phyloP scores from a whole-genome alignment of 345 rosid species.

The Populus deltoides region DNA sequence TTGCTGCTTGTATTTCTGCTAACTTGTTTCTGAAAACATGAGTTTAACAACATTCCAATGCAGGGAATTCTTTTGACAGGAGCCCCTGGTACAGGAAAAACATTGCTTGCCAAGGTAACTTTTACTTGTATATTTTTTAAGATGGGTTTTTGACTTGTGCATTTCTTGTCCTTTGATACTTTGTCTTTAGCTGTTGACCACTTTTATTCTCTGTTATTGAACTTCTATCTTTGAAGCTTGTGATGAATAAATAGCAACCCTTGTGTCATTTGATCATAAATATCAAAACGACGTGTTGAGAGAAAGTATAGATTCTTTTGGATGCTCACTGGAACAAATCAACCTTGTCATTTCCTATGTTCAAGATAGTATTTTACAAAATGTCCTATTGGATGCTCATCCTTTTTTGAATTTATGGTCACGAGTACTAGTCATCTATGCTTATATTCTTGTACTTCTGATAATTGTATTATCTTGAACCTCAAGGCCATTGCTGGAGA shows the following conservation, averaged over 20 bases:
- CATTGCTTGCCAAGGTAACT: slow-evolving; percentile 88
- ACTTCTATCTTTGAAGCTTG: not conserved
- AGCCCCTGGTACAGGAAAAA: slow-evolving; percentile 99
- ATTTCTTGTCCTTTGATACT: not conserved
- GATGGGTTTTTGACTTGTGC: not conserved
- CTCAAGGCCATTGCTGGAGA: slow-evolving; percentile 99
- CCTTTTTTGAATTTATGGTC: not conserved
- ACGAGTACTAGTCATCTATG: not conserved
- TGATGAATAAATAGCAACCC: not conserved
- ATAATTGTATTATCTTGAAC: slow-evolving; percentile 19
- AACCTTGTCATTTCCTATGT: not conserved
- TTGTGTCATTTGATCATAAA: not conserved
- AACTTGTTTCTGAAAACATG: not conserved
- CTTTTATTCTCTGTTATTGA: not conserved
- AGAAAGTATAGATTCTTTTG: not conserved
- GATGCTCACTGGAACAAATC: not conserved
- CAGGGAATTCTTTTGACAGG: slow-evolving; percentile 99
- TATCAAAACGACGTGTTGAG: not conserved
- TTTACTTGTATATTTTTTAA: not conserved
- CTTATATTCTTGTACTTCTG: not conserved
- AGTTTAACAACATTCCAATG: slow-evolving; percentile 13
- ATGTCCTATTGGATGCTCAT: not conserved
- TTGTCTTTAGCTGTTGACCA: not conserved
- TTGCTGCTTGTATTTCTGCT: not conserved
- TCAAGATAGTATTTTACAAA: not conserved